Percentiles rank a stretch among this genome's conserved stretches.
phyloP scores from a whole-genome alignment of 2,329 filamentous ascomycete species.

The Hymenoscyphus linearis region DNA sequence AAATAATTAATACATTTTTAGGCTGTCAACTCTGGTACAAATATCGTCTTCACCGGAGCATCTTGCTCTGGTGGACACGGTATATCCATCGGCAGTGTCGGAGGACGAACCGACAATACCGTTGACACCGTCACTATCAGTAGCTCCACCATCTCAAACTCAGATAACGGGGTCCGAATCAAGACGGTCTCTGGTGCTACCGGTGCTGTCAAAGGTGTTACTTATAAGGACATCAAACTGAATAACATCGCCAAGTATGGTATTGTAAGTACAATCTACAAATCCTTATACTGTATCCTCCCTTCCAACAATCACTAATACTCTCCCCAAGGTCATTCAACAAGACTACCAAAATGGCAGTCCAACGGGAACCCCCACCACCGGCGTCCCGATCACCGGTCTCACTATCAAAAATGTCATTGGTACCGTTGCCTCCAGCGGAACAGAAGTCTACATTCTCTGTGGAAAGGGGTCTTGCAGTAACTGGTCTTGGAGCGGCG shows the following conservation, averaged over 20 bases:
- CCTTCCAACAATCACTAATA: neutral
- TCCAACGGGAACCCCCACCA: conserved; percentile 36
- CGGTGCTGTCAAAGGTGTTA: conserved; percentile 46
- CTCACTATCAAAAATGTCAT: conserved; percentile 40
- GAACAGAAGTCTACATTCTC: conserved; percentile 43
- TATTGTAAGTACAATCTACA: conserved; percentile 18
- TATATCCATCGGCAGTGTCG: conserved; percentile 52
- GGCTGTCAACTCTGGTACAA: conserved; percentile 48
- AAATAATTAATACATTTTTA: neutral
- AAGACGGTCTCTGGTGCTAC: conserved; percentile 49
- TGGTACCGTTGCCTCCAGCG: conserved; percentile 37
- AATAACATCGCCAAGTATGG: conserved; percentile 43
- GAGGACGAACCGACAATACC: conserved; percentile 36
- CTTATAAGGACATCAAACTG: conserved; percentile 46
- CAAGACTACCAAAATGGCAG: conserved; percentile 48
- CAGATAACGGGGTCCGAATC: conserved; percentile 42
- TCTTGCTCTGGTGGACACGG: conserved; percentile 33
- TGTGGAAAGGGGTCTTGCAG: conserved; percentile 45
- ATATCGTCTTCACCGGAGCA: conserved; percentile 19
- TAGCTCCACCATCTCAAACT: conserved; percentile 8
- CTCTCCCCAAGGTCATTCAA: conserved; percentile 40
- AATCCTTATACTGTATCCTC: too few relatives aligned
- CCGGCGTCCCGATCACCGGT: conserved; percentile 45
- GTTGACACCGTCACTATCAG: conserved; percentile 6
- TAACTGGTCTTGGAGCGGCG: conserved; percentile 45